phyloP scores from a whole-genome alignment of 2,329 filamentous ascomycete genomes.

The Alternaria conjuncta region DNA sequence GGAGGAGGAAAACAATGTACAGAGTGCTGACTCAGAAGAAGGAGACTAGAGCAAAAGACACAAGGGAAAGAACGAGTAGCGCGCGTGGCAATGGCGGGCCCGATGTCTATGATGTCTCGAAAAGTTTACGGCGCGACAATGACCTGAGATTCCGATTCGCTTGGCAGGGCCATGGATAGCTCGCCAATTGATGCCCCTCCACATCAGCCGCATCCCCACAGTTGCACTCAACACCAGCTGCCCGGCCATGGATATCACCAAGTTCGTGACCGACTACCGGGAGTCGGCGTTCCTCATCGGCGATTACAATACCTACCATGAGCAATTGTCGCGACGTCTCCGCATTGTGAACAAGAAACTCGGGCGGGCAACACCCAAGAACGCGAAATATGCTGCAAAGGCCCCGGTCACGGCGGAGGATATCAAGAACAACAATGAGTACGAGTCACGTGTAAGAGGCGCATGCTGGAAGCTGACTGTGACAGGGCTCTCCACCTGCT shows the following conservation, averaged over 20 bases:
- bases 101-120: slow-evolving; percentile 23
- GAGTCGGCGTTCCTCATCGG: slow-evolving; percentile 86
- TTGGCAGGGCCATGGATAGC: slow-evolving; percentile 17
- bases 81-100: slow-evolving; percentile 19
- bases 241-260: slow-evolving; percentile 82
- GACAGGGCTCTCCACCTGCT: slow-evolving; percentile 60
- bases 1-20: not conserved
- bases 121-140: slow-evolving; percentile 33
- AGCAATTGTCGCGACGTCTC: slow-evolving; percentile 78
- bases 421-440: slow-evolving; percentile 78
- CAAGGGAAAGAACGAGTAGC: slow-evolving; percentile 1
- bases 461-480: slow-evolving; percentile 2
- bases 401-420: slow-evolving; percentile 74
- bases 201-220: slow-evolving; percentile 17
- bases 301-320: slow-evolving; percentile 85
- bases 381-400: slow-evolving; percentile 82
- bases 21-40: not conserved
- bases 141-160: slow-evolving; percentile 22
- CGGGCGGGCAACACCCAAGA: slow-evolving; percentile 80
- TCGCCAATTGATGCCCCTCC: slow-evolving; percentile 29
- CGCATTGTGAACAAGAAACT: slow-evolving; percentile 85
- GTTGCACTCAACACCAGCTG: slow-evolving; percentile 3
- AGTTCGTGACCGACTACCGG: slow-evolving; percentile 77
- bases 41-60: slow-evolving; percentile 9
- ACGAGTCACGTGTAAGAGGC: slow-evolving; percentile 42